Base-by-base conservation (phyloP, 345 rosid genomes). In the Mercurialis annua region DNA sequence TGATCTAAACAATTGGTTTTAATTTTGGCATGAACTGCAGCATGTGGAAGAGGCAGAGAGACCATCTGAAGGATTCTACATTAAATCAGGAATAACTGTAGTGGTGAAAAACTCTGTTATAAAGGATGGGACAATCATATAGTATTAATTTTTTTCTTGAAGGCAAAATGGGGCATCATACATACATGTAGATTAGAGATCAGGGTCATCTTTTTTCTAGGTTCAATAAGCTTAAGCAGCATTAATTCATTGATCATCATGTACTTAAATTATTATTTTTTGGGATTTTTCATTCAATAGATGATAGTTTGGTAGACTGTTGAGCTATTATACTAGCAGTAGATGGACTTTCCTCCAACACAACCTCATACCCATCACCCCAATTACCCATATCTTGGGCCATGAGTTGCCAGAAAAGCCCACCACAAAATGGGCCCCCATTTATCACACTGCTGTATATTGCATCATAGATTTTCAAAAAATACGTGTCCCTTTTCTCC, bases 31-130 rank as follows among this genome's bases (percentile, higher is more conserved):
- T 50, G 66, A 59, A 26, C 54, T 71, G 72, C 89, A 91, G 92
- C 77, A 76, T 29, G 90, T 92, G 63, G 80, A 79, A 75, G 98
- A 92, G 75, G 92, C 96, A 9, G 90, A 87, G 34, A 83, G 87
- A 38, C 87, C 96, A 69, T 75, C 82, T 1, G 90, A 89, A 42
- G 98, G 98, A 70, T 85, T 89, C 78, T 86, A 89, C 54, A 87
- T 92, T 27, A 85, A 89, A 50, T 89, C 98, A 1, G 98, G 98
- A 71, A 92, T 89, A 70, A 86, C 89, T 1, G 84, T 86, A 29
- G 76, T 92, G 59, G 66, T 81, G 46, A 84, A 89, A 70, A 86
- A 92, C 59, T 72, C 92, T 0, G 36, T 73, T 17, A 87, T 92
- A 64, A 49, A 59, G 56, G 94, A 89, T n/a, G 90, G 96, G 60